These are phyloP conservation scores for Arabis alpina DNA, from an alignment of 345 rosid genomes.

Conservation along the genomic window DNA sequence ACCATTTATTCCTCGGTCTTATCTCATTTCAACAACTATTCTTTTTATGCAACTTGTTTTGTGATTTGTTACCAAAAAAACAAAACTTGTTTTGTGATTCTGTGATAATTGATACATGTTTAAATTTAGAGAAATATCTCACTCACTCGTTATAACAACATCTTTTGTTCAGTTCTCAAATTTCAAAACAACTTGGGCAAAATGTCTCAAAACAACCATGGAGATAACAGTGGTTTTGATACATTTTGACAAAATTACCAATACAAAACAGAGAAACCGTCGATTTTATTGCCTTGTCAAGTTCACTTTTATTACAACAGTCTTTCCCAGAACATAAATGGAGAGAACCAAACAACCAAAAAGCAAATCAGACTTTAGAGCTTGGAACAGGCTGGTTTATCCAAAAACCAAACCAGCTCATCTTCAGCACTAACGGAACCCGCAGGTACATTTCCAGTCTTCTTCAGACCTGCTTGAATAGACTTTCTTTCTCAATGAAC, in stretches of 20 bases:
- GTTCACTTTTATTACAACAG: constrained; percentile 34
- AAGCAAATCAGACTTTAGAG: constrained; percentile 42
- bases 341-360: constrained; percentile 20
- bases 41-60: neutral
- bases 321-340: constrained; percentile 18
- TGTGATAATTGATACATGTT: neutral
- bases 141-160: neutral
- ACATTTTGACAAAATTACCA: constrained; percentile 2
- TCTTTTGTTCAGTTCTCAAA: neutral
- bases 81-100: neutral
- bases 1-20: neutral
- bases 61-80: no score
- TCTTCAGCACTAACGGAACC: constrained; percentile 71
- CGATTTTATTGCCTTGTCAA: neutral
- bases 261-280: neutral
- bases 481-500: neutral
- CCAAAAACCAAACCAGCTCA: constrained; percentile 82
- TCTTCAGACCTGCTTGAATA: constrained; percentile 57
- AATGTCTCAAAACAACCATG: constrained; percentile 5
- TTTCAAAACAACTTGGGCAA: constrained; percentile 3
- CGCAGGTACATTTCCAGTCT: constrained; percentile 57
- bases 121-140: neutral
- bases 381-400: constrained; percentile 78
- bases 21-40: constrained; percentile 16
- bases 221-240: neutral